phyloP scores from a whole-genome alignment of 1,139 yeast genomes.

The Torulaspora globosa region DNA sequence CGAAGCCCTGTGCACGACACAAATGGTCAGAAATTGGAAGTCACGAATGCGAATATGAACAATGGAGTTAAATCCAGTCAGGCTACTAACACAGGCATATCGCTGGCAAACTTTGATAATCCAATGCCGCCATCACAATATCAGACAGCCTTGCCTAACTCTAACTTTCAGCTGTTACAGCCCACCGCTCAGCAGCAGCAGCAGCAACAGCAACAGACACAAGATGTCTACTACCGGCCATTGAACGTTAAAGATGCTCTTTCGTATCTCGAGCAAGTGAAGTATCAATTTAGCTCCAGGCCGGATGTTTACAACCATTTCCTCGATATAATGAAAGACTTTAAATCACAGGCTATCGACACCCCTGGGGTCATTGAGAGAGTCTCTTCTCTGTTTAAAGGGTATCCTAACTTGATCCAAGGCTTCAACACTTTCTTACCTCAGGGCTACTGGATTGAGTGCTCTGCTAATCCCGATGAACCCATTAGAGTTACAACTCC shows the following conservation, averaged over 20 bases:
- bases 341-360: slow-evolving; percentile 91
- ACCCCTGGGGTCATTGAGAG: slow-evolving; percentile 98
- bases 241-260: slow-evolving; percentile 94
- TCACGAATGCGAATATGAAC: slow-evolving; percentile 1
- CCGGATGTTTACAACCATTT: slow-evolving; percentile 96
- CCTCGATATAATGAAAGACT: slow-evolving; percentile 96
- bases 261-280: slow-evolving; percentile 91
- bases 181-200: slow-evolving; percentile 21
- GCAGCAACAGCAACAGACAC: slow-evolving; percentile 26
- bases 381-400: slow-evolving; percentile 83
- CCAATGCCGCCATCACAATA: slow-evolving; percentile 27
- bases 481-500: slow-evolving; percentile 96
- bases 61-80: slow-evolving; percentile 5
- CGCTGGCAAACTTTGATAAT: slow-evolving; percentile 33
- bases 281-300: slow-evolving; percentile 83
- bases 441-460: slow-evolving; percentile 92
- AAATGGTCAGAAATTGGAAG: slow-evolving; percentile 3
- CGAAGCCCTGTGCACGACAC: slow-evolving; percentile 3
- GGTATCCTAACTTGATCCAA: slow-evolving; percentile 88
- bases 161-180: slow-evolving; percentile 16
- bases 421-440: slow-evolving; percentile 97
- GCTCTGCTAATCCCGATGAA: slow-evolving; percentile 84
- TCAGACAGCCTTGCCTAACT: slow-evolving; percentile 16
- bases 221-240: slow-evolving; percentile 59
- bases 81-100: slow-evolving; percentile 21